Base-by-base conservation (phyloP, 2,329 filamentous ascomycete genomes). In the Aspergillus sp. region DNA sequence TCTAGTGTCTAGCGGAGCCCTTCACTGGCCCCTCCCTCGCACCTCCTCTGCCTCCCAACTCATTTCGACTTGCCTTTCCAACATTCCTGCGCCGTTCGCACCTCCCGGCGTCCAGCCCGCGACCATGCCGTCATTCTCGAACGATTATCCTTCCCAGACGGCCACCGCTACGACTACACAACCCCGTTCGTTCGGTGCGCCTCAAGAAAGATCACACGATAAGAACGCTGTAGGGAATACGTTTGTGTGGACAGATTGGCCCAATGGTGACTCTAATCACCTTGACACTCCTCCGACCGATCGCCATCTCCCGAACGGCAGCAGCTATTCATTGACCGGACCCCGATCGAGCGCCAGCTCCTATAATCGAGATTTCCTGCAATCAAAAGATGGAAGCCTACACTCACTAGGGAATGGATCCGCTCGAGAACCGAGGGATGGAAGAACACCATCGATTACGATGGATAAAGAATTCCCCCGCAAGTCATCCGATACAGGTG, bases 251-350 rank as follows among this genome's bases (percentile, higher is more conserved):
- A 79, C 77, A 27, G 75, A 76, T 65, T 76, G 76, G 64, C 70
- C 73, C 48, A 77, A 77, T 69, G 73, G 73, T 56, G 77, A 79
- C 61, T 65, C 70, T n/a, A 74, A 68, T 52, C 69, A 74, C 53
- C 61, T 74, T 51, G 75, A 79, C 52, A 57, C 71, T 15, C 67
- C 68, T 40, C 68, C 73, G 54, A 71, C 73, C 61, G 75, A 78
- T 60, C 75, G 73, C 56, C 68, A 70, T 49, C 59, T 73, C 62
- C 72, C 73, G 50, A 75, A 78, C 72, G 82, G 84, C 68, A 87
- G 82, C 74, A 83, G 87, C 76, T 83, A 79, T 72, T 81, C 84
- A 39, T 68, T 85, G 68, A 80, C 82, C 64, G 86, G 87, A 70
- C 84, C 82, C 63, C 80, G 78, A 65, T 77, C 79, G 57, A 77